These are phyloP conservation scores for Ettlia oleoabundans DNA, from an alignment of 139 green algal genomes.

Conservation along the genomic window DNA sequence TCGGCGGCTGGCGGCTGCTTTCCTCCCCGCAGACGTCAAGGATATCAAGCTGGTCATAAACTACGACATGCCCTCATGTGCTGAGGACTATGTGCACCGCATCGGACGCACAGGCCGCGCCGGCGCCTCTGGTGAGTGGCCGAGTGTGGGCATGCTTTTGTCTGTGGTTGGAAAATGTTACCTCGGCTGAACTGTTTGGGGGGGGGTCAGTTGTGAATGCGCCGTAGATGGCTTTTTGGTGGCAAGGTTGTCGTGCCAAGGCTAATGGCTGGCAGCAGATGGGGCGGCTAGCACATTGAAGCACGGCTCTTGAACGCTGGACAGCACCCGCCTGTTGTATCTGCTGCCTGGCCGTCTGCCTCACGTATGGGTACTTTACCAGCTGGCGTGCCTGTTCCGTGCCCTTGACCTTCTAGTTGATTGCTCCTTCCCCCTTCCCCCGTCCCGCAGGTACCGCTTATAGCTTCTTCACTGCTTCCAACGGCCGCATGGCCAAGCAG, in stretches of 20 bases:
- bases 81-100: constrained; percentile 95
- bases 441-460: constrained; percentile 64
- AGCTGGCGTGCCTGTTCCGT: background rate
- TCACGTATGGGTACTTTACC: no score
- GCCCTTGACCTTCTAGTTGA: background rate
- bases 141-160: background rate
- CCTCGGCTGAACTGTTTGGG: no score
- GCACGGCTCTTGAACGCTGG: no score
- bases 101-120: constrained; percentile 83
- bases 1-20: background rate
- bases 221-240: no score
- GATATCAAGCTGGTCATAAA: constrained; percentile 93
- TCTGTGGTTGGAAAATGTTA: no score
- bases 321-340: background rate
- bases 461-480: constrained; percentile 87
- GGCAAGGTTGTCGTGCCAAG: no score
- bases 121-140: constrained; percentile 52
- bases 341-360: no score
- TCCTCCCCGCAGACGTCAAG: constrained; percentile 82
- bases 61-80: constrained; percentile 87
- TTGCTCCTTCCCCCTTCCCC: no score
- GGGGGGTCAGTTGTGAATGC: background rate
- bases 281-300: no score
- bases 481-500: constrained; percentile 72
- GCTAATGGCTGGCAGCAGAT: no score